Base-by-base conservation (phyloP, 2,329 filamentous ascomycete genomes). In the Escovopsis sp. region DNA sequence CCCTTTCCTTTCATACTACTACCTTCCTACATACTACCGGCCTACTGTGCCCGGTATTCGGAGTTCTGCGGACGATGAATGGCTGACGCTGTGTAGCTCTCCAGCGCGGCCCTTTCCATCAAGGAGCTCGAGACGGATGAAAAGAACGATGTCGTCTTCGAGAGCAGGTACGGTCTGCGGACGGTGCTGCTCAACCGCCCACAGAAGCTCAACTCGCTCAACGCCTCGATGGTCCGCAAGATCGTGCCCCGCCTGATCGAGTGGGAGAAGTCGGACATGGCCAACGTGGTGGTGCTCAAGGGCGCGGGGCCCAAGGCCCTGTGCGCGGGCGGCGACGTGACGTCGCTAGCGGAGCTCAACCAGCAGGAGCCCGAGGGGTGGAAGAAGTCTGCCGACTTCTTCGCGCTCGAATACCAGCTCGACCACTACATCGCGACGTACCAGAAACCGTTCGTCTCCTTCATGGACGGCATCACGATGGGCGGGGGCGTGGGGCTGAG, bases 381-480 rank as follows among this genome's bases (percentile, higher is more conserved):
- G 65, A 67, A 79, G 55, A 71, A 72, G 53, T 94, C 88, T 25
- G 68, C 74, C 38, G 79, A 88, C 40, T 98, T 93, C 70, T 98
- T 98, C 59, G 85, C 68, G 11, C 79, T 91, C 43, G 93, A 98
- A 79, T 98, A 96, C 71, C 81, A 85, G 66, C 79, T 98, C 48
- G 84, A 98, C 60, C 91, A 98, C 64, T 71, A 89, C 52, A 94
- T 98, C 57, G 84, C 91, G 16, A 95, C 88, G 32, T 95, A 94
- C 66, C 59, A 69, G 47, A 98, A 95, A 67, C 91, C 91, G 0
- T 94, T 91, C 57, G 77, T 98, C 40, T 84, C 91, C 29, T 83
- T 96, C 57, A 93, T 98, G 81, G 91, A 98, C 57, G 91, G 91
- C 45, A 84, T 94, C 60, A 98, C 93, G 40, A 98, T 98, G 91